phyloP scores from a whole-genome alignment of 2,329 filamentous ascomycete species.

The Talaromyces sp. region DNA sequence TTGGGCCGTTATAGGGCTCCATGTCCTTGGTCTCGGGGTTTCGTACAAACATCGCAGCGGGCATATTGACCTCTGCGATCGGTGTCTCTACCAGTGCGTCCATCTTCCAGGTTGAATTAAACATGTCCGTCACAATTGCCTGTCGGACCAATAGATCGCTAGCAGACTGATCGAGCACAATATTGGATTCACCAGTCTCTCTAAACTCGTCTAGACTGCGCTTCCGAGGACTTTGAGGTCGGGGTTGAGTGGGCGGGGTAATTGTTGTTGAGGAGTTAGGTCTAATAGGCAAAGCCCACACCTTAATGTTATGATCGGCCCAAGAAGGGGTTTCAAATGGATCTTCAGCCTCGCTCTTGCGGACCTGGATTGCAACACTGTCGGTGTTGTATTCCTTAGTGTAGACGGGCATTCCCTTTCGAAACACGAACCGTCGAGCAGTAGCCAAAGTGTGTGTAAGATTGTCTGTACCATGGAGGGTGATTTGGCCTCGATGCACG shows the following conservation, averaged over 20 bases:
- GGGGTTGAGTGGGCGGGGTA: slow-evolving; percentile 29
- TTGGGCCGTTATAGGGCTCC: slow-evolving; percentile 69
- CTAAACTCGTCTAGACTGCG: slow-evolving; percentile 55
- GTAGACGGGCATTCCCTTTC: slow-evolving; percentile 75
- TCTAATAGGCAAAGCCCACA: slow-evolving; percentile 76
- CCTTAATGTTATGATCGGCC: slow-evolving; percentile 73
- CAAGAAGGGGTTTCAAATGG: slow-evolving; percentile 63
- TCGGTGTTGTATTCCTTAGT: slow-evolving; percentile 66
- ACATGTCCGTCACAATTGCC: slow-evolving; percentile 73
- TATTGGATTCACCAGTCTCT: slow-evolving; percentile 20
- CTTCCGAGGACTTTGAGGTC: slow-evolving; percentile 44
- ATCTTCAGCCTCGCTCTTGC: slow-evolving; percentile 18
- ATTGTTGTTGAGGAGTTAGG: slow-evolving; percentile 18
- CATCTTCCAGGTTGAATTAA: slow-evolving; percentile 72
- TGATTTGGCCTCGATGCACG: slow-evolving; percentile 48
- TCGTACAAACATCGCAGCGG: slow-evolving; percentile 70
- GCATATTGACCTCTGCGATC: slow-evolving; percentile 67
- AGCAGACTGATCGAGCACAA: slow-evolving; percentile 25
- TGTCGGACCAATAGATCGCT: slow-evolving; percentile 58
- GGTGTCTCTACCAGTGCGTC: slow-evolving; percentile 70
- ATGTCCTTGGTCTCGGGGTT: slow-evolving; percentile 64
- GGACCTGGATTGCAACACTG: slow-evolving; percentile 27
- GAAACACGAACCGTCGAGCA: slow-evolving; percentile 79
- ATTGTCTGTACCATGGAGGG: slow-evolving; percentile 80
- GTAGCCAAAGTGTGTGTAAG: slow-evolving; percentile 80